Evolutionary conservation across 2,329 filamentous ascomycete genomes (phyloP), one percentile per base, ranked within the genome.

Genomic region (Hymenoscyphus albidus): DNA sequence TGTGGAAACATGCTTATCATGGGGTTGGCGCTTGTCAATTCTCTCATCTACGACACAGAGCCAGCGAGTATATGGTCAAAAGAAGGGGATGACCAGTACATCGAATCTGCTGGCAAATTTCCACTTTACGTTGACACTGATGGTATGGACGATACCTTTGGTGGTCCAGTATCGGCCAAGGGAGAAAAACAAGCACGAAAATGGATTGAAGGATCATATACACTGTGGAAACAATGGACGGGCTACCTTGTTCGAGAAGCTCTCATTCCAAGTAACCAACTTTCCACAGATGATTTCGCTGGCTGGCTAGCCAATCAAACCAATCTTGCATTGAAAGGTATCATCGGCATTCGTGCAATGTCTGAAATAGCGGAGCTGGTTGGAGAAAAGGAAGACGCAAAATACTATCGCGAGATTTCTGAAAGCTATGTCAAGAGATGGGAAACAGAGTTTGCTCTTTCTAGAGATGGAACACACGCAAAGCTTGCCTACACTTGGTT

Each of bases 261-360:
- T 22, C 77, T 90, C 18, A 82, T 86, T 65, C 88, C 88, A 13
- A 81, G 82, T 39, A 88, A 88, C 65, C 88, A 91, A 74, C 80
- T 90, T 4, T 88, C 83, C 27, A 90, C 88, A 3, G 88, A 90
- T 71, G 88, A 90, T 73, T 90, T 90, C 72, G 88, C 88, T 22
- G 88, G 88, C 59, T 88, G 86, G 82, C 78, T 90, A 35, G 84
- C 87, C 32, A 82, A 89, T 40, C 87, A 90, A 73, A 89, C 87
- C 2, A 91, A 90, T 67, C 79, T 90, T 22, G 90, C 90, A 0
- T 78, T 93, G 60, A 93, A 93, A 73, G 90, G 90, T 22, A 92
- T 93, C 67, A 82, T 93, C 59, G 90, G 90, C 27, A 89, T 94
- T 75, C 86, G 88, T 74, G 90, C 90, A 31, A 93, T 93, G 87